Base-by-base conservation (phyloP, 495 filamentous ascomycete species). In the Xylaria castorea region DNA sequence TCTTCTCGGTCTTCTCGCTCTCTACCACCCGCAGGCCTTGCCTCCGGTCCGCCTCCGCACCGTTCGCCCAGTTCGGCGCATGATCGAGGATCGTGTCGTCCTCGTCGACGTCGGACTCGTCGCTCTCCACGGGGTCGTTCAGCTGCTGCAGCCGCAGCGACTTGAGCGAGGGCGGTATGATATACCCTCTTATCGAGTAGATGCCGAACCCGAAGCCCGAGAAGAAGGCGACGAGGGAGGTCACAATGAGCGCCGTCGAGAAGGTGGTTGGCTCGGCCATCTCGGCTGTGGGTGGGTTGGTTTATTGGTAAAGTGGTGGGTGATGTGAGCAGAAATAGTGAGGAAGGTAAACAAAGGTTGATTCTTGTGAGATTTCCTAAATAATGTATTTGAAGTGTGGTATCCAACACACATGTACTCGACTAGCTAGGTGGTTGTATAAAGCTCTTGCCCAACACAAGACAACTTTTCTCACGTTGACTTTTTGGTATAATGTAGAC, bases 141-240 rank as follows among this genome's bases (percentile, higher is more conserved):
- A 76, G 71, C 71, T 81, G 75, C 32, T 71, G 58, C 25, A 67
- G 69, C 32, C 84, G 83, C 68, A 83, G 78, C 22, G 76, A 77
- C 8, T 66, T 73, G 11, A 85, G 78, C 1, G 77, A 69, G 1
- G 87, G 86, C 1, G 84, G 82, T 48, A 88, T 75, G 25, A 88
- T 73, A 76, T 86, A 86, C 38, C 87, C 87, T 22, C 83, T 79
- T 53, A 86, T 82, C 11, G 87, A 81, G 74, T 82, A 86, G 72
- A 88, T 75, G 68, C 86, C 87, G 9, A 89, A 78, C 50, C 89
- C 77, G 71, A 92, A 94, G 69, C 92, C 91, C 0, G 89, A 78
- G 62, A 92, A 63, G 34, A 92, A 88, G 36, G 89, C 86, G 11
- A 91, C 78, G 57, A 93, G 83, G 67, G 87, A 86, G 73, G 92